These are phyloP conservation scores for Sphagnurus paluster DNA, from an alignment of 1,284 basidiomycete species.

Conservation along the genomic window DNA sequence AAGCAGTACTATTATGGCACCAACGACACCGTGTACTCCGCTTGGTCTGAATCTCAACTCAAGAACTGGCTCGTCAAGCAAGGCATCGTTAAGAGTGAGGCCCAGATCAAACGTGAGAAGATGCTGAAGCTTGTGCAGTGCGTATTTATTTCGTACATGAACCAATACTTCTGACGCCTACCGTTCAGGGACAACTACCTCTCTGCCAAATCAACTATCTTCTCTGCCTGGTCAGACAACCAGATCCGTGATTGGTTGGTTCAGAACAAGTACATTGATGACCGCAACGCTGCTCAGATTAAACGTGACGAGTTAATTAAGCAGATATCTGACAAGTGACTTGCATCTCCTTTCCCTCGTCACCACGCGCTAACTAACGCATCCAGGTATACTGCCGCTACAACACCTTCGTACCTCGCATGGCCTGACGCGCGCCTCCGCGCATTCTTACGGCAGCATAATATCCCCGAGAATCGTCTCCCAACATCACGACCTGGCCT, in stretches of 20 bases:
- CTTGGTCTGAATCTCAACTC: constrained; percentile 71
- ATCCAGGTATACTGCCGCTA: constrained; percentile 40
- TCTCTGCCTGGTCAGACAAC: constrained; percentile 76
- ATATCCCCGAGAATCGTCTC: constrained; percentile 65
- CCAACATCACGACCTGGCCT: constrained; percentile 68
- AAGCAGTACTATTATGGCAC: constrained; percentile 74
- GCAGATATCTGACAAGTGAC: constrained; percentile 66
- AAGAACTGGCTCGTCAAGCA: constrained; percentile 74
- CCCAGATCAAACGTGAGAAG: constrained; percentile 74
- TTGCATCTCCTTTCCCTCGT: constrained; percentile 16
- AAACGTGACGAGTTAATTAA: constrained; percentile 74
- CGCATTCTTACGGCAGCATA: constrained; percentile 76
- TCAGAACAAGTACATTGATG: constrained; percentile 64
- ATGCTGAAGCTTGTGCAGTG: constrained; percentile 71
- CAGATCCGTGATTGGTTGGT: constrained; percentile 80
- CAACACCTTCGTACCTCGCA: constrained; percentile 66
- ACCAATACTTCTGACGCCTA: background rate
- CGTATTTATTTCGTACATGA: constrained; percentile 22
- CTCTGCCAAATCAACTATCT: constrained; percentile 67
- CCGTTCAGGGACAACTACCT: constrained; percentile 71
- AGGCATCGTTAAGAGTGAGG: constrained; percentile 67
- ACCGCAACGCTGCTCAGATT: constrained; percentile 60
- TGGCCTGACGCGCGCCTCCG: constrained; percentile 91
- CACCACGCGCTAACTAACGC: constrained; percentile 12
- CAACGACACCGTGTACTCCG: constrained; percentile 62